Evolutionary conservation across 202 grass and related monocot genomes (phyloP).

Genomic region (Schoenoplectus triqueter): DNA sequence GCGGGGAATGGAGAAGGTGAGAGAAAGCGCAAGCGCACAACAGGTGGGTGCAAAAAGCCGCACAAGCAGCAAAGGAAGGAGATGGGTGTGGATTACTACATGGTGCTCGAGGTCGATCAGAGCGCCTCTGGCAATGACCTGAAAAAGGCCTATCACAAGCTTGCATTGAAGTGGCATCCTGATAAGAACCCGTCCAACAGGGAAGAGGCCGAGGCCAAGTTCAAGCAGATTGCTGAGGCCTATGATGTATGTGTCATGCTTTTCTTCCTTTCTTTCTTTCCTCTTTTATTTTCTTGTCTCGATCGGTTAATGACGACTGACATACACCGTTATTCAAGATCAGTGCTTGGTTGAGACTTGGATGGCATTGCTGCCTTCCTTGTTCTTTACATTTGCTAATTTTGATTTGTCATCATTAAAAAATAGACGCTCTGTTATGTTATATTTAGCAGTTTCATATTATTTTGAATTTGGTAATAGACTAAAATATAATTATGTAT

Average conservation of each 20-base stretch:
- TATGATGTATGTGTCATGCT: constrained; percentile 34
- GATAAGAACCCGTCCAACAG: neutral
- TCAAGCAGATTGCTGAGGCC: neutral
- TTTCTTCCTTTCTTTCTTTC: neutral
- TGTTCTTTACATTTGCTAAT: neutral
- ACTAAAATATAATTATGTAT: neutral
- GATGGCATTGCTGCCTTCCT: neutral
- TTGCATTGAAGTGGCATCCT: neutral
- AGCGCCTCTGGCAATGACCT: neutral
- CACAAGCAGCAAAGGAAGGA: neutral
- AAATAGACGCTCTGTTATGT: neutral
- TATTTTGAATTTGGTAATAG: no score
- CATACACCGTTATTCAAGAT: neutral
- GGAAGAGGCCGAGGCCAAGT: neutral
- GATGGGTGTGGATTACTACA: constrained; percentile 83
- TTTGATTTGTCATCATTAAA: neutral
- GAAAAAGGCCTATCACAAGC: neutral
- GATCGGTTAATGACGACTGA: neutral
- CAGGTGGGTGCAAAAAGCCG: neutral
- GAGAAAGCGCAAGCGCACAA: neutral
- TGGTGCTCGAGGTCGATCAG: constrained; percentile 63
- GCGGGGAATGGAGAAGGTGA: constrained; percentile 37
- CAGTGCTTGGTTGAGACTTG: neutral
- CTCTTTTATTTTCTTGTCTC: neutral
- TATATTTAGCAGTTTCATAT: no score